Percentiles rank a stretch among this genome's conserved stretches.
Conservation (phyloP, 2,329 filamentous ascomycete genomes). For the Bipolaris cookei region DNA sequence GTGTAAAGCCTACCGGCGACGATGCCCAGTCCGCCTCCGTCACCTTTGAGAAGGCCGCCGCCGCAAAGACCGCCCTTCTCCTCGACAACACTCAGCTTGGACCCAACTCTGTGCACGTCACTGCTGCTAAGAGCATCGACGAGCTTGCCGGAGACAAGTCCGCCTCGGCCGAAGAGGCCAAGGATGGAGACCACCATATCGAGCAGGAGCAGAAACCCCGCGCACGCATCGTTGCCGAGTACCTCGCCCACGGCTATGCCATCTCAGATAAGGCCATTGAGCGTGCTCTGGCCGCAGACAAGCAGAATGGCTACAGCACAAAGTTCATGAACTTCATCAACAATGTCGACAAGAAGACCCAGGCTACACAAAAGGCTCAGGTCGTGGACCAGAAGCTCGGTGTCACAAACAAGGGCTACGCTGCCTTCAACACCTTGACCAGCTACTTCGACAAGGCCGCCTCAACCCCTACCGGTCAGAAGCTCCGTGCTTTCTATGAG, state of each 20-base stretch:
- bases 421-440: conserved; percentile 70
- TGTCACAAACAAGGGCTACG: conserved; percentile 74
- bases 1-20: conserved; percentile 69
- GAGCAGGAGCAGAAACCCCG: conserved; percentile 97
- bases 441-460: conserved; percentile 96
- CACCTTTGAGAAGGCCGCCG: conserved; percentile 94
- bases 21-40: conserved; percentile 85
- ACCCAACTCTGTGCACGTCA: conserved; percentile 75
- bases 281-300: conserved; percentile 83
- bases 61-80: conserved; percentile 94
- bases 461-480: conserved; percentile 85
- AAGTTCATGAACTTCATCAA: conserved; percentile 79
- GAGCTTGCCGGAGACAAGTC: conserved; percentile 67
- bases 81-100: conserved; percentile 97
- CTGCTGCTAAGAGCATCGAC: conserved; percentile 70
- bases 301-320: conserved; percentile 82
- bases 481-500: conserved; percentile 85
- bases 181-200: conserved; percentile 70
- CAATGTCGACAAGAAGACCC: conserved; percentile 82
- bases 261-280: conserved; percentile 79
- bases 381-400: conserved; percentile 85
- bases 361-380: conserved; percentile 85
- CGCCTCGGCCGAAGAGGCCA: conserved; percentile 57
- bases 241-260: conserved; percentile 92
- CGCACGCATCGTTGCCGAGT: conserved; percentile 91